A percentile compares a stretch with the other conserved stretches of the same genome.
phyloP scores from a whole-genome alignment of 805 yeast genomes.

The Candida sphagnicola region DNA sequence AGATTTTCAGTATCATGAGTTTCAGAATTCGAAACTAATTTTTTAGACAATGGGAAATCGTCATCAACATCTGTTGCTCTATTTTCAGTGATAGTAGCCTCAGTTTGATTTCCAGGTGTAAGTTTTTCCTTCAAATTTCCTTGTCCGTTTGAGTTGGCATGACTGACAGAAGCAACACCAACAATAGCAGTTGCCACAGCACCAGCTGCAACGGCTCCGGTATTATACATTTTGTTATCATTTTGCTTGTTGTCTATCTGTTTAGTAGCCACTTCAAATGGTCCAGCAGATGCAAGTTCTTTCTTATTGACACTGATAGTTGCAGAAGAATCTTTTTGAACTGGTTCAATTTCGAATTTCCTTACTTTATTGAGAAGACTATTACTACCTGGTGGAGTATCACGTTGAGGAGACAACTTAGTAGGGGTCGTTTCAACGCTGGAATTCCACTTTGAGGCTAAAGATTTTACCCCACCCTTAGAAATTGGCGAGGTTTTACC shows the following conservation, averaged over 20 bases:
- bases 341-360: conserved; percentile 25
- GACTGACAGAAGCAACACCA: no score
- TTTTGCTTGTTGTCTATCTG: not conserved
- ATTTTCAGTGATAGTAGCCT: no score
- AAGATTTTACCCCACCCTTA: conserved; percentile 9
- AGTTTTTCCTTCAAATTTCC: no score
- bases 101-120: no score
- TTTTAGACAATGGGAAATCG: not conserved
- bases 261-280: no score
- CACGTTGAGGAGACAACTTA: conserved; percentile 11
- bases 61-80: not conserved
- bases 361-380: conserved; percentile 33
- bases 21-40: not conserved
- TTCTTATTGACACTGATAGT: no score
- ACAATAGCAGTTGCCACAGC: not conserved
- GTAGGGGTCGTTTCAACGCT: conserved; percentile 11
- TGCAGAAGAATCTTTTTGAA: no score
- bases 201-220: conserved; percentile 2
- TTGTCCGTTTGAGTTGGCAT: no score
- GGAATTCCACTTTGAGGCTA: conserved; percentile 3
- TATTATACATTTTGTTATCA: conserved; percentile 1
- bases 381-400: conserved; percentile 16
- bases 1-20: conserved; percentile 2
- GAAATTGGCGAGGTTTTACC: not conserved
- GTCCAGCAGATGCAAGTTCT: no score